Conservation (phyloP, 352 stramenopile species). For the Peronosclerospora sorghi region DNA sequence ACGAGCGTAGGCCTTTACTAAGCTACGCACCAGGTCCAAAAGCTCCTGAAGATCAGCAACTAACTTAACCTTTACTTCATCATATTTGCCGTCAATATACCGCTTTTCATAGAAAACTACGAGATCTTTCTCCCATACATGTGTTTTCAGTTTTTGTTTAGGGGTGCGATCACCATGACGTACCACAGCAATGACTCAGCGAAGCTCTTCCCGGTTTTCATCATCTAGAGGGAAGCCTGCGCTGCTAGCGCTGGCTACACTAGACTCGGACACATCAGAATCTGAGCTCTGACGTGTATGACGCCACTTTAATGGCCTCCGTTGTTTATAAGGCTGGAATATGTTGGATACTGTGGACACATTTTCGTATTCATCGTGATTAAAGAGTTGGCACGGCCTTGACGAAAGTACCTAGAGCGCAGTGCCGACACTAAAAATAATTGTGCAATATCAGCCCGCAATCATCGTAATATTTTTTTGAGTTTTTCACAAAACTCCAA, state of each 20-base stretch:
- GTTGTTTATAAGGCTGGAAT: constrained; percentile 24
- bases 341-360: constrained; percentile 71
- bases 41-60: constrained; percentile 73
- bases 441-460: constrained; percentile 92
- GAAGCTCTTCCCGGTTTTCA: constrained; percentile 91
- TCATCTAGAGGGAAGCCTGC: constrained; percentile 31
- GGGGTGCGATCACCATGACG: constrained; percentile 98
- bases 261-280: constrained; percentile 61
- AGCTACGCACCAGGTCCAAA: constrained; percentile 59
- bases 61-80: constrained; percentile 80
- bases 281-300: constrained; percentile 45
- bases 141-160: constrained; percentile 98
- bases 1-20: constrained; percentile 80
- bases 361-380: constrained; percentile 37
- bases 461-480: constrained; percentile 99
- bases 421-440: constrained; percentile 76
- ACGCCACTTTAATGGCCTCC: constrained; percentile 17
- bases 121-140: constrained; percentile 79
- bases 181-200: constrained; percentile 97
- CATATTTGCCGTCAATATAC: constrained; percentile 58
- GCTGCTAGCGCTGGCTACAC: constrained; percentile 47
- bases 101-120: constrained; percentile 74
- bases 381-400: constrained; percentile 48
- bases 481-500: constrained; percentile 98
- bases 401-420: constrained; percentile 67